Evolutionary conservation across 805 yeast genomes (phyloP).

Genomic region (Candida easanensis): DNA sequence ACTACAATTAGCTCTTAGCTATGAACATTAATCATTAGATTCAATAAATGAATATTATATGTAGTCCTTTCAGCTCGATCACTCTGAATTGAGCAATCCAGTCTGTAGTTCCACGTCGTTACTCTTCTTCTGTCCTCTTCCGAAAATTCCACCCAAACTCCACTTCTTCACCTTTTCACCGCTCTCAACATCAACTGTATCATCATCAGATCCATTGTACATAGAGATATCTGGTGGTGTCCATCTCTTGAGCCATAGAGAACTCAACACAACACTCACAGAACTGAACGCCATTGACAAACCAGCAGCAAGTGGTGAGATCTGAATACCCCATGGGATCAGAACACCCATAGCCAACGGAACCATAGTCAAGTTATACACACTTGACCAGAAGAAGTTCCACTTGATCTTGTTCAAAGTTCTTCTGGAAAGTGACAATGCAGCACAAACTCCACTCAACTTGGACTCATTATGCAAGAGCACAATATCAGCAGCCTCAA

Average conservation of each 20-base stretch:
- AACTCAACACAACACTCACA: conserved; percentile 80
- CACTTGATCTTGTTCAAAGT: conserved; percentile 74
- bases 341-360: conserved; percentile 96
- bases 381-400: conserved; percentile 84
- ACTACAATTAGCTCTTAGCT: neutral
- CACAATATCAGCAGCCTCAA: conserved; percentile 94
- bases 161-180: conserved; percentile 4
- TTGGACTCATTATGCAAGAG: conserved; percentile 44
- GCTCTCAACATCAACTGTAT: conserved; percentile 19
- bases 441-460: conserved; percentile 52
- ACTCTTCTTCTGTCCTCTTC: conserved; percentile 1
- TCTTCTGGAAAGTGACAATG: conserved; percentile 63
- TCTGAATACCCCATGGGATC: conserved; percentile 68
- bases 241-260: conserved; percentile 72
- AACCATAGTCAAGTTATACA: conserved; percentile 80
- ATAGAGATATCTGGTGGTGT: conserved; percentile 29
- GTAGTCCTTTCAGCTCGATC: neutral
- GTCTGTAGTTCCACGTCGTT: conserved; percentile 23
- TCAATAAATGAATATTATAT: neutral
- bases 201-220: conserved; percentile 4
- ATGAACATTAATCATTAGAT: neutral
- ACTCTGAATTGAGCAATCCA: conserved; percentile 11
- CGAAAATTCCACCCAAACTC: conserved; percentile 16
- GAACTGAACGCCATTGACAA: conserved; percentile 93
- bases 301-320: conserved; percentile 89